Conservation (phyloP, 495 filamentous ascomycete genomes). For the Aspergillus sclerotioniger region DNA sequence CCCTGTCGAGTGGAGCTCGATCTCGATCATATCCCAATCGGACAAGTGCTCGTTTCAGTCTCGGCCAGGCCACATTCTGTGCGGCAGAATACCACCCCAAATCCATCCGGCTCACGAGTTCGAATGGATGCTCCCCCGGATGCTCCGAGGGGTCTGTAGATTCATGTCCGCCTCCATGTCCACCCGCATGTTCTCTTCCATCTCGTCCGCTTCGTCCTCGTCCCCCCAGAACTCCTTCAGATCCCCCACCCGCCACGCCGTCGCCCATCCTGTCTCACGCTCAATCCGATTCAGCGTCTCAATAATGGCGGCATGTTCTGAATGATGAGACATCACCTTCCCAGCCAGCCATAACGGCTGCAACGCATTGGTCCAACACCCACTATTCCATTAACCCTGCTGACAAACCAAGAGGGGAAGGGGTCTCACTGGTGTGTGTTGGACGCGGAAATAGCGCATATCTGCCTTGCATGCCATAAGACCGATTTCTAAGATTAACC, state of each 20-base stretch:
- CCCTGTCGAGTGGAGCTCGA: background rate
- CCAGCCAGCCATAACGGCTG: constrained; percentile 50
- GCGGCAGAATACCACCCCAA: too few relatives aligned
- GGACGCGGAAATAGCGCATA: constrained; percentile 44
- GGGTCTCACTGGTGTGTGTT: constrained; percentile 33
- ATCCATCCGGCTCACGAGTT: background rate
- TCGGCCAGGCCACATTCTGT: too few relatives aligned
- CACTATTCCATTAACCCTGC: constrained; percentile 26
- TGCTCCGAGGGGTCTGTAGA: constrained; percentile 7
- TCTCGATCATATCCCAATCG: background rate
- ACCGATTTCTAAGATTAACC: constrained; percentile 26
- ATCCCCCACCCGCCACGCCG: constrained; percentile 43
- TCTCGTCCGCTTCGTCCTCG: constrained; percentile 22
- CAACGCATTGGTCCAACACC: constrained; percentile 46
- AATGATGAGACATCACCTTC: constrained; percentile 42
- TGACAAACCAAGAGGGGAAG: background rate
- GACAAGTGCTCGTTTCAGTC: background rate
- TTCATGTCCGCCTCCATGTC: constrained; percentile 6
- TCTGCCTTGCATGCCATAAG: constrained; percentile 47
- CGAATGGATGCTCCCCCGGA: background rate
- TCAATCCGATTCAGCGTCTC: constrained; percentile 40
- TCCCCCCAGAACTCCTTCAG: constrained; percentile 44
- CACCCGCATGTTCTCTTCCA: constrained; percentile 5
- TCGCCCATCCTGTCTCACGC: constrained; percentile 43
- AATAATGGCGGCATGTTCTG: constrained; percentile 42